Percentiles rank a stretch among this genome's conserved stretches.
Evolutionary conservation across 2,329 filamentous ascomycete genomes (phyloP).

Genomic region (Bipolaris cookei): DNA sequence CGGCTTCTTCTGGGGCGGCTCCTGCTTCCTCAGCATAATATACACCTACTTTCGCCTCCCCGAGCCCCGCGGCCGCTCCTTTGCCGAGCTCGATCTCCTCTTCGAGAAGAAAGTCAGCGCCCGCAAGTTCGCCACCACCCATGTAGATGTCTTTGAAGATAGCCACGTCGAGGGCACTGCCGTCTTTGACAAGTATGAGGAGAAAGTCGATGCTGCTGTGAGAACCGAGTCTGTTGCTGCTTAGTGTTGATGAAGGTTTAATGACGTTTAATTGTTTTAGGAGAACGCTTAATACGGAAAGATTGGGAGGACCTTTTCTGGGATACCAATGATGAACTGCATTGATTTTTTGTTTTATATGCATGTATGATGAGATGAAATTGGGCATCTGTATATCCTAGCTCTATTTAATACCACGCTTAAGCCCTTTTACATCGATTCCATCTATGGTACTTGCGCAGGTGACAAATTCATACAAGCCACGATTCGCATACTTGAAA

Average conservation of each 20-base stretch:
- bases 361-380: not conserved
- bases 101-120: conserved; percentile 77
- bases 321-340: not conserved
- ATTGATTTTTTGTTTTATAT: not conserved
- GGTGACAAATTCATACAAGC: not conserved
- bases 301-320: not conserved
- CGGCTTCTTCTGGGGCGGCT: conserved; percentile 86
- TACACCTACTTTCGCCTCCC: conserved; percentile 84
- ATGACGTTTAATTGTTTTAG: conserved; percentile 9
- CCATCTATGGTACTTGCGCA: not conserved
- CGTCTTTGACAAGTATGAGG: conserved; percentile 45
- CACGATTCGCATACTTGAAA: not conserved
- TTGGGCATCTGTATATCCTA: not conserved
- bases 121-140: conserved; percentile 70
- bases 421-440: not conserved
- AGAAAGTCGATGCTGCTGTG: conserved; percentile 38
- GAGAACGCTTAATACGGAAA: not conserved
- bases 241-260: conserved; percentile 12
- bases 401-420: not conserved
- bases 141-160: conserved; percentile 61
- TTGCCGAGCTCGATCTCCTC: conserved; percentile 83
- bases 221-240: conserved; percentile 29
- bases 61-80: conserved; percentile 79
- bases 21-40: conserved; percentile 79
- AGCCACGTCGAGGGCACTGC: conserved; percentile 34